Base-by-base conservation (phyloP, 2,329 filamentous ascomycete genomes). In the Didymella exigua region DNA sequence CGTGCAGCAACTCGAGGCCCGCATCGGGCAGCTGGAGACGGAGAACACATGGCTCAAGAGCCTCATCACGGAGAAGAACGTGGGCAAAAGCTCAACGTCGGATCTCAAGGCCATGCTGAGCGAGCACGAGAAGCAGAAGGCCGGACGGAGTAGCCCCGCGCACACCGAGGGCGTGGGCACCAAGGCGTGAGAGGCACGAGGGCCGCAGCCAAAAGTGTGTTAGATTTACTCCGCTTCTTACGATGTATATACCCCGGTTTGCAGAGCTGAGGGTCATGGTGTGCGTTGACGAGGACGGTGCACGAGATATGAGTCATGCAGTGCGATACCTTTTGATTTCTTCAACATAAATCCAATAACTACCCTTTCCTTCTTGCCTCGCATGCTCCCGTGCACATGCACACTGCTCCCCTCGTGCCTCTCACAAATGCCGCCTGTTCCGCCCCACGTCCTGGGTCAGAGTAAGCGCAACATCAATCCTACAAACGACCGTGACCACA, bases 21-120 rank as follows among this genome's bases (percentile, higher is more conserved):
- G 82, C 67, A 82, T 82, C 65, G 77, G 77, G 49, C 81, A 79
- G 79, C 70, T 82, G 9, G 79, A 82, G 72, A 80, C 78, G 66
- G 80, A 82, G 69, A 82, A 82, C 66, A 77, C 78, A 55, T 82
- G 79, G 80, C 71, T 82, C 36, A 81, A 81, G 72, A 75, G 75
- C 23, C 72, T 82, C 43, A 80, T 82, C 62, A 81, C 78, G 0
- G 79, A 81, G 65, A 81, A 81, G 75, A 77, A 70, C 54, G 75
- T 76, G 40, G 69, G 68, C 55, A 74, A 74, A 19, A 60, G 61
- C 31, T 66, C 67, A 3, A 57, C 64, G 4, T 57, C 60, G n/a
- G 73, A 75, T 31, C 58, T 76, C 51, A 66, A 58, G 50, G 71
- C 71, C 6, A 60, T 72, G 42, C 55, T 75, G 43, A 73, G 56